These are phyloP conservation scores for Fusarium veterinarium DNA, from an alignment of 2,329 filamentous ascomycete genomes.

Conservation along the genomic window DNA sequence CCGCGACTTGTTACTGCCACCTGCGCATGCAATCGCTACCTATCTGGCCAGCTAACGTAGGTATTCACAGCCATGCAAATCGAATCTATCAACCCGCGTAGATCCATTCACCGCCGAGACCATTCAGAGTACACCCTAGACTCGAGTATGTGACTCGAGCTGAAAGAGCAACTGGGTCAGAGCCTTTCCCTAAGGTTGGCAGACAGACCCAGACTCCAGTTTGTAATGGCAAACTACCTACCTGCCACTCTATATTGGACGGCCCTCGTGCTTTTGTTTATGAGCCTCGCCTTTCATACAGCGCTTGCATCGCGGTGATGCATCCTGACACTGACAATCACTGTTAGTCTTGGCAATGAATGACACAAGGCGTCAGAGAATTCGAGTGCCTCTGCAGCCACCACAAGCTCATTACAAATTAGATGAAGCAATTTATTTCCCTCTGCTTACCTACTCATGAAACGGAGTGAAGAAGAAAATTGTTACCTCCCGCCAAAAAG, in stretches of 20 bases:
- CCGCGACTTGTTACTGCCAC: background rate
- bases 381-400: background rate
- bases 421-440: background rate
- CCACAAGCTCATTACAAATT: background rate
- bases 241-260: background rate
- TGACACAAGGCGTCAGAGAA: background rate
- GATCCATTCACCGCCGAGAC: background rate
- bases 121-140: background rate
- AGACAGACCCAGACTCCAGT: background rate
- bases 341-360: background rate
- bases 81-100: background rate
- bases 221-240: background rate
- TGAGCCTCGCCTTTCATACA: background rate
- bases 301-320: background rate
- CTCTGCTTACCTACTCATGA: background rate
- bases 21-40: conserved; percentile 1
- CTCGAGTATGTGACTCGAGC: background rate
- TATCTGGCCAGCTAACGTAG: background rate
- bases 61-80: background rate
- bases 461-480: background rate
- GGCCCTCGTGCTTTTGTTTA: background rate
- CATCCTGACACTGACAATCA: conserved; percentile 3
- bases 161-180: background rate
- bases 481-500: background rate
- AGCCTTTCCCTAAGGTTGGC: background rate